phyloP scores from a whole-genome alignment of 2,329 filamentous ascomycete species.

The Paracoccidioides lutzii region DNA sequence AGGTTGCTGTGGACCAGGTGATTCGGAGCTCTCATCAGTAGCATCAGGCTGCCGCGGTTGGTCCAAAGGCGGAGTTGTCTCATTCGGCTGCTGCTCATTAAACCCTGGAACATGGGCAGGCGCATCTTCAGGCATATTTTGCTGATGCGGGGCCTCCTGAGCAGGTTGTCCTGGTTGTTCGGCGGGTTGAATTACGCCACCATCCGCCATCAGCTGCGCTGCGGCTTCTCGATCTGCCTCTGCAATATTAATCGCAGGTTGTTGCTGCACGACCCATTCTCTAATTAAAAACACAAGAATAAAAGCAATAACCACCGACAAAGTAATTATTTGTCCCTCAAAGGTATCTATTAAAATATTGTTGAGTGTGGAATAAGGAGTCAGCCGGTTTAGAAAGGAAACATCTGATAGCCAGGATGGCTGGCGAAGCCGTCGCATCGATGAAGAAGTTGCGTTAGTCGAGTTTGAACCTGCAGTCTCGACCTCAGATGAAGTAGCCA shows the following conservation, averaged over 20 bases:
- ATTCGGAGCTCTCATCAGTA: not conserved
- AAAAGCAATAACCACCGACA: slow-evolving; percentile 83
- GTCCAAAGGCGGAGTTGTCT: not conserved
- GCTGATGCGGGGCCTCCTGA: not conserved
- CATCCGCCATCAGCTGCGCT: slow-evolving; percentile 32
- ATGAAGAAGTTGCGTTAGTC: slow-evolving; percentile 17
- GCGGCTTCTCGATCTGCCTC: slow-evolving; percentile 40
- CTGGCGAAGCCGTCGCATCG: slow-evolving; percentile 23
- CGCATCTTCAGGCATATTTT: not conserved
- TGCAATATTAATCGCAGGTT: slow-evolving; percentile 78
- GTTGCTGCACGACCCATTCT: slow-evolving; percentile 97
- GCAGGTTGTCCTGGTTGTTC: not conserved
- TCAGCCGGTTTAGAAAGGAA: slow-evolving; percentile 43
- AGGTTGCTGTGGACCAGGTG: not conserved
- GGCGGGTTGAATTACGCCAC: slow-evolving; percentile 15
- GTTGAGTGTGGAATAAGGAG: slow-evolving; percentile 60
- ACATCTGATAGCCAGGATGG: slow-evolving; percentile 47
- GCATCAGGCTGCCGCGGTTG: not conserved
- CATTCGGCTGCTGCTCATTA: not conserved
- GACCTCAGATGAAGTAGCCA: slow-evolving; percentile 14
- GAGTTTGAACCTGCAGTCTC: slow-evolving; percentile 16
- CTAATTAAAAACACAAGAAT: slow-evolving; percentile 94
- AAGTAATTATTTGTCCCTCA: slow-evolving; percentile 87
- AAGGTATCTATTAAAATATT: slow-evolving; percentile 67
- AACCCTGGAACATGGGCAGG: not conserved